Percentiles rank a stretch among this genome's conserved stretches.
phyloP scores from a whole-genome alignment of 2,329 filamentous ascomycete species.

The Epichloe aotearoae region DNA sequence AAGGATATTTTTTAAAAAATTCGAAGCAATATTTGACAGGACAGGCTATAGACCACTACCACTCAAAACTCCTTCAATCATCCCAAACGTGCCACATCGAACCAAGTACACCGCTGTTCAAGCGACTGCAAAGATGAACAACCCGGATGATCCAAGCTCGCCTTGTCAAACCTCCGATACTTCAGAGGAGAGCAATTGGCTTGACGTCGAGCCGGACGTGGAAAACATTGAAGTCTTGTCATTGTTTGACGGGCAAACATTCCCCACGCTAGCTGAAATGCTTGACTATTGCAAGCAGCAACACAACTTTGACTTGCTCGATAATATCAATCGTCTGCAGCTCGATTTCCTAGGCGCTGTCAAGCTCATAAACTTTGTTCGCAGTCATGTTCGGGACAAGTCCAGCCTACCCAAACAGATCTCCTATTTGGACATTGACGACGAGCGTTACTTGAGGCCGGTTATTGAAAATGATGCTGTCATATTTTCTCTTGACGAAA shows the following conservation, averaged over 20 bases:
- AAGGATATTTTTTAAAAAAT: no score
- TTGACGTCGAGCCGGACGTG: slow-evolving; percentile 48
- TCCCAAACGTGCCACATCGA: no score
- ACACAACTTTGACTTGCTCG: slow-evolving; percentile 53
- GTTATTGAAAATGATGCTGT: slow-evolving; percentile 81
- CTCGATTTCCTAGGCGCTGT: slow-evolving; percentile 63
- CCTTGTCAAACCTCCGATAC: slow-evolving; percentile 13
- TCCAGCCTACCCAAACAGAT: slow-evolving; percentile 42
- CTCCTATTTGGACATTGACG: slow-evolving; percentile 48
- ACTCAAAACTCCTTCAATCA: no score
- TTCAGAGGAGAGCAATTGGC: slow-evolving; percentile 36
- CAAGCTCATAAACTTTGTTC: slow-evolving; percentile 61
- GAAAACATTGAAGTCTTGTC: slow-evolving; percentile 50
- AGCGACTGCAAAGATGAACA: background rate
- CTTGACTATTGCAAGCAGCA: slow-evolving; percentile 54
- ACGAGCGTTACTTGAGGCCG: slow-evolving; percentile 72
- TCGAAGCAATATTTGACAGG: no score
- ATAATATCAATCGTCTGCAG: slow-evolving; percentile 39
- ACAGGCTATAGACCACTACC: no score
- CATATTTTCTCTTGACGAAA: slow-evolving; percentile 74
- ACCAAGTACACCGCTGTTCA: no score
- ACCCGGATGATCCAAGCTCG: slow-evolving; percentile 5
- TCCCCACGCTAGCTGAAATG: slow-evolving; percentile 51
- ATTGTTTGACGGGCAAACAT: slow-evolving; percentile 53
- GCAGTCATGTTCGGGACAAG: slow-evolving; percentile 31